These are phyloP conservation scores for Boletus vermiculosoides DNA, from an alignment of 768 basidiomycete genomes.

Conservation along the genomic window DNA sequence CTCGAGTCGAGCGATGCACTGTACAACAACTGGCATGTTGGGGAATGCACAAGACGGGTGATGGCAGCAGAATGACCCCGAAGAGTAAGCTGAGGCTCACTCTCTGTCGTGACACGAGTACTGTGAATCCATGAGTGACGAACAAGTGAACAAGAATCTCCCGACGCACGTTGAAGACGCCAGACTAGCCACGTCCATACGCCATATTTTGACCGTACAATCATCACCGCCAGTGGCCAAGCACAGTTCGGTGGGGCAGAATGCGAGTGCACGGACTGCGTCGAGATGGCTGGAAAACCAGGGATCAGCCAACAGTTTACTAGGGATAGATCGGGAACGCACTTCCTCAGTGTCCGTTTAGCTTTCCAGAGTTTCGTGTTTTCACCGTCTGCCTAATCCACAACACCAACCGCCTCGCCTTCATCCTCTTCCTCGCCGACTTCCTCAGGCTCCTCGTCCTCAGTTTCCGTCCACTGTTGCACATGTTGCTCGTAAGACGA, in stretches of 20 bases:
- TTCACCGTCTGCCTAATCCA: constrained; percentile 65
- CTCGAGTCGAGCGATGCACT: constrained; percentile 93
- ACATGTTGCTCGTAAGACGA: constrained; percentile 53
- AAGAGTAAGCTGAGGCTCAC: constrained; percentile 90
- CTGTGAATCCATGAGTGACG: constrained; percentile 36
- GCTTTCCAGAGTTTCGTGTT: constrained; percentile 79
- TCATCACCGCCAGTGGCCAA: constrained; percentile 96
- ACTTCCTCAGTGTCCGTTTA: constrained; percentile 88
- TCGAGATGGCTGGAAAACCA: constrained; percentile 74
- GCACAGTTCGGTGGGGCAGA: constrained; percentile 82
- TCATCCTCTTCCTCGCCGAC: constrained; percentile 71
- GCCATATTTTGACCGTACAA: constrained; percentile 94
- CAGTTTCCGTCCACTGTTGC: constrained; percentile 45
- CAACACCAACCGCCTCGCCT: too few species aligned
- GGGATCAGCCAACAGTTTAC: constrained; percentile 5
- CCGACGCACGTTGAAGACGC: constrained; percentile 72
- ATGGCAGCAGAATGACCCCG: constrained; percentile 92
- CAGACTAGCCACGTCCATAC: constrained; percentile 73
- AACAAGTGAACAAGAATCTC: constrained; percentile 1
- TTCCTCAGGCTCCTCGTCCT: constrained; percentile 57
- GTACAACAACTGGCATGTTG: constrained; percentile 74
- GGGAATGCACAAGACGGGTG: constrained; percentile 79
- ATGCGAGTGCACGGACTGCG: constrained; percentile 85
- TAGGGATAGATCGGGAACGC: constrained; percentile 35
- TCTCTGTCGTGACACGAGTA: constrained; percentile 72